Conservation (phyloP, 2,329 filamentous ascomycete genomes). For the Colletotrichum cuscutae region DNA sequence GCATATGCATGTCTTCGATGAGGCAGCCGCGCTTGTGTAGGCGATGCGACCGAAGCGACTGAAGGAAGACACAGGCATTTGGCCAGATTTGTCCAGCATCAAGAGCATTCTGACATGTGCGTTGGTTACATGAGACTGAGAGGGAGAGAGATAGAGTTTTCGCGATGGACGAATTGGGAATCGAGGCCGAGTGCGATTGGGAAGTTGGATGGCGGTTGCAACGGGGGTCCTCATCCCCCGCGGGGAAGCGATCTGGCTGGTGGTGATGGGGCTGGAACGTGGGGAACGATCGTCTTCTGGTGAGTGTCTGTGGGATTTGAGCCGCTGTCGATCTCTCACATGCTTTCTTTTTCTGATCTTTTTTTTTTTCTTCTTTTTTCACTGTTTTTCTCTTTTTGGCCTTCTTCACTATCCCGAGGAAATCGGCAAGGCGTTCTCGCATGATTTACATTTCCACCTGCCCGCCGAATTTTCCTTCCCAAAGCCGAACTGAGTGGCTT, state of each 20-base stretch:
- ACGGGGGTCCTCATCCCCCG: not conserved
- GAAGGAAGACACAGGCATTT: not conserved
- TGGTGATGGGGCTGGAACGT: conserved; percentile 22
- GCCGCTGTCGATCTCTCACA: conserved; percentile 30
- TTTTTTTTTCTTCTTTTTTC: not conserved
- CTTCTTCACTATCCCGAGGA: not conserved
- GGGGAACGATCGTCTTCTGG: conserved; percentile 2
- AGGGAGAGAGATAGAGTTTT: conserved; percentile 1
- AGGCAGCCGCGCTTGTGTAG: conserved; percentile 14
- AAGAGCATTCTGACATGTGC: not conserved
- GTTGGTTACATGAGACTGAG: not conserved
- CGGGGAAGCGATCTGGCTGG: not conserved
- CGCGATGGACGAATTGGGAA: not conserved
- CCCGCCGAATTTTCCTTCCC: not conserved
- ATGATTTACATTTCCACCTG: not conserved
- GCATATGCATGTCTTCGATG: conserved; percentile 12
- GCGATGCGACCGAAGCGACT: not conserved
- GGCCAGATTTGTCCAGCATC: not conserved
- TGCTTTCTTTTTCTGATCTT: conserved; percentile 13
- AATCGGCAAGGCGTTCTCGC: not conserved
- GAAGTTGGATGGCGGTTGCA: not conserved
- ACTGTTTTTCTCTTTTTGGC: no score
- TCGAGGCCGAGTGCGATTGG: not conserved
- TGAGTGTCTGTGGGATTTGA: conserved; percentile 5
- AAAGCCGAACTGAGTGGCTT: not conserved